A percentile compares a stretch with the other conserved stretches of the same genome.
Conservation (phyloP, 164 flowering plant genomes). For the Macadamia integrifolia region DNA sequence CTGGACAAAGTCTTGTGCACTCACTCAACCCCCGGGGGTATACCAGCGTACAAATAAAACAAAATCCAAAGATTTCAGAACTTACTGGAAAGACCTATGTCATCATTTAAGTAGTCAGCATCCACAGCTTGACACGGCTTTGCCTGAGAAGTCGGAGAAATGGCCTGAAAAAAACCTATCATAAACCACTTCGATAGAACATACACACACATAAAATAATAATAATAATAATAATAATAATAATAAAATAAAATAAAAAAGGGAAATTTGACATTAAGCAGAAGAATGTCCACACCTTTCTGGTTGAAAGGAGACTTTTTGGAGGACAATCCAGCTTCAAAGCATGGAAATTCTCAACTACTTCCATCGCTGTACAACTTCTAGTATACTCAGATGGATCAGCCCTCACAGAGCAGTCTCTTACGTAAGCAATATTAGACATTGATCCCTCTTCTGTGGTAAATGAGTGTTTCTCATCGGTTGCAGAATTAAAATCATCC, state of each 20-base stretch:
- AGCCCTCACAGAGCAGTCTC: conserved; percentile 8
- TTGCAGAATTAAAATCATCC: conserved; percentile 11
- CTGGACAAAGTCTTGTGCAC: no score
- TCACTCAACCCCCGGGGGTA: no score
- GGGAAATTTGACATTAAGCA: no score
- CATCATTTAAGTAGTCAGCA: conserved; percentile 22
- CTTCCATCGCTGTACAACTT: conserved; percentile 12
- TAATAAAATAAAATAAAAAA: neutral
- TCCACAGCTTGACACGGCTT: conserved; percentile 48
- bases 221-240: no score
- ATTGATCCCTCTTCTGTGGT: neutral
- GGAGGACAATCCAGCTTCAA: conserved; percentile 30
- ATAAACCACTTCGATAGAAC: conserved; percentile 8
- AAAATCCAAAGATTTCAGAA: neutral
- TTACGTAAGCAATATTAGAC: conserved; percentile 9
- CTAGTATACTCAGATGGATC: conserved; percentile 17
- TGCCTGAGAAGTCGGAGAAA: conserved; percentile 75
- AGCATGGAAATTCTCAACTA: conserved; percentile 3
- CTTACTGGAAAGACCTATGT: conserved; percentile 44
- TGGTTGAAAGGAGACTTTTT: conserved; percentile 46
- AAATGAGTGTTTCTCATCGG: conserved; percentile 3
- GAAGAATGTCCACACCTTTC: conserved; percentile 42
- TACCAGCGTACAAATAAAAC: no score
- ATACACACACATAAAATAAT: neutral
- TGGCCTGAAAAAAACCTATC: conserved; percentile 32